phyloP scores from a whole-genome alignment of 2,329 filamentous ascomycete genomes.

The Verticillium longisporum region DNA sequence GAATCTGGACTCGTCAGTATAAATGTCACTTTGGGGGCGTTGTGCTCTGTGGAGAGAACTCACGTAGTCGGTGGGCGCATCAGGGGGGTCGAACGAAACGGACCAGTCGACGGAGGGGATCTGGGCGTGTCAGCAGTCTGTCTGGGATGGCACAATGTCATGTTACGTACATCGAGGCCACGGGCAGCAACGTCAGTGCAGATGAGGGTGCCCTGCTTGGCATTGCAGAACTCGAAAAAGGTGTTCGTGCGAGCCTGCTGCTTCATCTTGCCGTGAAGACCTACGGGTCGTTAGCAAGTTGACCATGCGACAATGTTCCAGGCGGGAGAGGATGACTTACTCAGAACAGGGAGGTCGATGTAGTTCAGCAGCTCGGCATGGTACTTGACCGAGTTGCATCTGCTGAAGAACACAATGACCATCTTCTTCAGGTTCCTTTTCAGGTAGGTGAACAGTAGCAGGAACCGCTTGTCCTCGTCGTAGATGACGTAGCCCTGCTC shows the following conservation, averaged over 20 bases:
- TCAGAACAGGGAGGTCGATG: conserved; percentile 82
- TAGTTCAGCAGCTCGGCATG: conserved; percentile 94
- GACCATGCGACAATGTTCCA: too few relatives aligned
- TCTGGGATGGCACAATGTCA: background rate
- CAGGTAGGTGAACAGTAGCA: conserved; percentile 88
- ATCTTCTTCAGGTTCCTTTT: conserved; percentile 92
- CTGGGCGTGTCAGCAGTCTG: conserved; percentile 22
- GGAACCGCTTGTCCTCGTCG: conserved; percentile 88
- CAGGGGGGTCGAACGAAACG: conserved; percentile 89
- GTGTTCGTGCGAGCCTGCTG: conserved; percentile 98
- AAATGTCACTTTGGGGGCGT: background rate
- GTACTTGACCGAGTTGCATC: conserved; percentile 91
- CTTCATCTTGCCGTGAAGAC: conserved; percentile 91
- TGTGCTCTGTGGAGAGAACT: background rate
- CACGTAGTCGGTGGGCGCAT: conserved; percentile 81
- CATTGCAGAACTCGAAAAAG: conserved; percentile 85
- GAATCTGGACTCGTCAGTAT: conserved; percentile 34
- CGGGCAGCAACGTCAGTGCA: conserved; percentile 95
- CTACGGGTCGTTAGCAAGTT: conserved; percentile 18
- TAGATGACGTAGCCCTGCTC: conserved; percentile 96
- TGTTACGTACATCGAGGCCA: conserved; percentile 68
- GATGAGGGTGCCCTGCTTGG: conserved; percentile 79
- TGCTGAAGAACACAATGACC: conserved; percentile 94
- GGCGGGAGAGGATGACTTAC: background rate
- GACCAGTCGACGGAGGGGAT: conserved; percentile 96